Evolutionary conservation across 2,329 filamentous ascomycete genomes (phyloP).

Genomic region (Talaromyces sp.): DNA sequence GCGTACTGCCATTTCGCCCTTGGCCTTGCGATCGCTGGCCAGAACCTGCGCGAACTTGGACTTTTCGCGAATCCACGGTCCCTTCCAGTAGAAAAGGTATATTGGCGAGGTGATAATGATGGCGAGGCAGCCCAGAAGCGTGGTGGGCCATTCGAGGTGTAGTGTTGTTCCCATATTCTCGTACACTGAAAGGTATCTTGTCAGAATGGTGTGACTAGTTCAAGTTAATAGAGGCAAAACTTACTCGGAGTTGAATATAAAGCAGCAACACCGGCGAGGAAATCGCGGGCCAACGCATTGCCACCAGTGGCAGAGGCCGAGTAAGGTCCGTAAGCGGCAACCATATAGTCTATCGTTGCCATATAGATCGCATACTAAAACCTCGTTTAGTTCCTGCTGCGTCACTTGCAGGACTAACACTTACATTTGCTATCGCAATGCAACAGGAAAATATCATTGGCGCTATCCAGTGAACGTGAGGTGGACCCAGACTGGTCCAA

Average conservation of each 20-base stretch:
- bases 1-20: slow-evolving; percentile 5
- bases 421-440: slow-evolving; percentile 57
- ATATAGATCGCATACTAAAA: slow-evolving; percentile 50
- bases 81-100: slow-evolving; percentile 61
- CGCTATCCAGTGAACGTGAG: slow-evolving; percentile 52
- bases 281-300: slow-evolving; percentile 59
- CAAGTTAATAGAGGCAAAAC: slow-evolving; percentile 8
- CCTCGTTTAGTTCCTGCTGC: not conserved
- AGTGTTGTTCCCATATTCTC: slow-evolving; percentile 47
- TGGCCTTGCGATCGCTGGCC: slow-evolving; percentile 37
- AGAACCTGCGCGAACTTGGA: slow-evolving; percentile 61
- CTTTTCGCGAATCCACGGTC: slow-evolving; percentile 50
- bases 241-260: slow-evolving; percentile 51
- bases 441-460: slow-evolving; percentile 54
- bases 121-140: slow-evolving; percentile 56
- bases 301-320: slow-evolving; percentile 60
- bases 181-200: slow-evolving; percentile 29
- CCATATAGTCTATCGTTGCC: slow-evolving; percentile 63
- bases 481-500: slow-evolving; percentile 52
- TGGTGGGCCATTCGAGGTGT: slow-evolving; percentile 51
- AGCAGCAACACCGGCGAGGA: slow-evolving; percentile 56
- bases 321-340: slow-evolving; percentile 59
- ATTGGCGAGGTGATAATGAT: slow-evolving; percentile 57
- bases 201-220: not conserved
- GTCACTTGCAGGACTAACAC: slow-evolving; percentile 9